phyloP scores from a whole-genome alignment of 2,329 filamentous ascomycete species.

The Talaromyces sp. region DNA sequence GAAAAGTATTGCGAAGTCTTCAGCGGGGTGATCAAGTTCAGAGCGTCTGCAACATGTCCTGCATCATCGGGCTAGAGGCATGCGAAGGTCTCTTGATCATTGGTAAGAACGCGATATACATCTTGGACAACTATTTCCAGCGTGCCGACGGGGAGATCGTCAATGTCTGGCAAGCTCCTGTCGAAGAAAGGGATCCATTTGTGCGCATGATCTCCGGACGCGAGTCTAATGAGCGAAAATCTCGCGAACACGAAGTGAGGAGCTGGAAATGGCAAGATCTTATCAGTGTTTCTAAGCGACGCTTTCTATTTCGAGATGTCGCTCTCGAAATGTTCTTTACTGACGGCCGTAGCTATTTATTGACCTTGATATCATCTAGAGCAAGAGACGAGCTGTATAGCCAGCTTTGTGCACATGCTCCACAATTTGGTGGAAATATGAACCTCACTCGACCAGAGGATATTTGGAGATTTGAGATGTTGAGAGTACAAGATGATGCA shows the following conservation, averaged over 20 bases:
- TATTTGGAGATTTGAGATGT: conserved; percentile 82
- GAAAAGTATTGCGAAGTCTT: conserved; percentile 92
- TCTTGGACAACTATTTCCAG: conserved; percentile 96
- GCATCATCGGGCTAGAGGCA: conserved; percentile 88
- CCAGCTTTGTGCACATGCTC: conserved; percentile 73
- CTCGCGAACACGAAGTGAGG: conserved; percentile 73
- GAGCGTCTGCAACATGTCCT: conserved; percentile 90
- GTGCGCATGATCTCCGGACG: conserved; percentile 86
- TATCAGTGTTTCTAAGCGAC: conserved; percentile 90
- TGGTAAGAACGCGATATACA: conserved; percentile 86
- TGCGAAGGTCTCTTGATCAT: conserved; percentile 91
- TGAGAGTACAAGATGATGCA: conserved; percentile 64
- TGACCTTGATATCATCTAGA: conserved; percentile 74
- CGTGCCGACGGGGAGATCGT: conserved; percentile 93
- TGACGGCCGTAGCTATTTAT: conserved; percentile 88
- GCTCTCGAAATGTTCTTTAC: conserved; percentile 97
- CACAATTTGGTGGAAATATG: conserved; percentile 69
- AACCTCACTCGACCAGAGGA: conserved; percentile 76
- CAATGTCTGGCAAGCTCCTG: conserved; percentile 88
- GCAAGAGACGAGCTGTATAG: conserved; percentile 76
- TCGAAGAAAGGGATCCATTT: conserved; percentile 90
- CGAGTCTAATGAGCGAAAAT: conserved; percentile 58
- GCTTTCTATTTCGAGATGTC: conserved; percentile 92
- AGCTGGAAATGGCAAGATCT: conserved; percentile 94
- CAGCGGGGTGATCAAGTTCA: conserved; percentile 89